phyloP scores from a whole-genome alignment of 2,329 filamentous ascomycete species.

The Curvularia eragrostidis region DNA sequence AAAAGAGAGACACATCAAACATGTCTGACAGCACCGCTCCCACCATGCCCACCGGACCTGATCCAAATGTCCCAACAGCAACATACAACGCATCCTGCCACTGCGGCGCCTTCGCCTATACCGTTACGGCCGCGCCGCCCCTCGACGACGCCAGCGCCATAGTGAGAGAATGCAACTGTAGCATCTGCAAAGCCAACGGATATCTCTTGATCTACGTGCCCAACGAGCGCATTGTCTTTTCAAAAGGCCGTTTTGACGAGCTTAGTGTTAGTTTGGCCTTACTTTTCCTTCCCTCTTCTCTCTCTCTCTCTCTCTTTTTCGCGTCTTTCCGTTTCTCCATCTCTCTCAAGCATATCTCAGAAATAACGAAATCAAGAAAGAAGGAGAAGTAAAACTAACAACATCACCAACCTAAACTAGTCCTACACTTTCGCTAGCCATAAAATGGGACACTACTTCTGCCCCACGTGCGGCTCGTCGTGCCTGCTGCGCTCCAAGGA shows the following conservation, averaged over 20 bases:
- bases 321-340: neutral
- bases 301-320: neutral
- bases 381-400: neutral
- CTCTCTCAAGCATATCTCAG: no score
- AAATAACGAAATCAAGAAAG: neutral
- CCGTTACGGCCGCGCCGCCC: slow-evolving; percentile 58
- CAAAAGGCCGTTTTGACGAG: neutral
- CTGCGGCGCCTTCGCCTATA: slow-evolving; percentile 60
- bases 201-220: neutral
- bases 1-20: neutral
- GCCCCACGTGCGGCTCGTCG: slow-evolving; percentile 39
- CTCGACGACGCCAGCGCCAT: slow-evolving; percentile 41
- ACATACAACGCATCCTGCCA: slow-evolving; percentile 59
- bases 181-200: neutral
- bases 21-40: neutral
- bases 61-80: slow-evolving; percentile 12
- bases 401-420: no score
- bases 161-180: neutral
- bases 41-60: slow-evolving; percentile 1
- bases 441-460: slow-evolving; percentile 39
- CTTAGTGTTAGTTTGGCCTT: neutral
- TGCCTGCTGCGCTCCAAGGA: slow-evolving; percentile 29
- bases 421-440: slow-evolving; percentile 35
- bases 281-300: neutral
- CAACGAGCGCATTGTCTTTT: neutral